Evolutionary conservation across 2,329 filamentous ascomycete genomes (phyloP), one percentile per base, ranked within the genome.

Genomic region (Colletotrichum endophyticum): DNA sequence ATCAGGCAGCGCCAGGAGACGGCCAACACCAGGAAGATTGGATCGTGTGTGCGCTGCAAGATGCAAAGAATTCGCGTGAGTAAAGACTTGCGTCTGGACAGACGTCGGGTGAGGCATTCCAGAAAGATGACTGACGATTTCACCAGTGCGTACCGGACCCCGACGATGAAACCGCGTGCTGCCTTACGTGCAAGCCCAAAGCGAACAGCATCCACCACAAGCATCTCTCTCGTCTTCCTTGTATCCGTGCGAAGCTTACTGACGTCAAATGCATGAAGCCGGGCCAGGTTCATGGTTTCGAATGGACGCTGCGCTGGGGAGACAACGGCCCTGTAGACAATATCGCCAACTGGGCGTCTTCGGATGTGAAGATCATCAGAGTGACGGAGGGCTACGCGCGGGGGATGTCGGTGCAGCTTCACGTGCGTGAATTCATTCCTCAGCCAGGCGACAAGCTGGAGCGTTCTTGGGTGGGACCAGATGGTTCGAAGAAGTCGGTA

Each of bases 1-100:
- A 84, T 86, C n/a, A 83, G 83, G 12, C 85, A 88, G 34, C 87
- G 90, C 28, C 86, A 90, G 76, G 85, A 88, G 78, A 92, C 91
- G 1, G 91, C 91, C 1, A 85, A 88, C 72, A 92, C 91, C 3
- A 86, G 91, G 75, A 89, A 88, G 70, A 89, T 91, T 22, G 91
- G 90, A 11, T 91, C 89, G 25, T 93, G 91, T 79, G 89, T 92
- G 74, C 86, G 91, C 61, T 93, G 91, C 78, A 87, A 90, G 66
- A 92, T 92, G 89, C 91, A 92, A 78, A 87, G 91, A 59, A 92
- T 92, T 79, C 87, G 91, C 66, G 91, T 92, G 82, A 87, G 90
- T 84, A 36, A 25, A 63, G 32, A 13, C 19, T 7, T 15, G 22
- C 19, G 28, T 34, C 30, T 16, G 6, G 22, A 25, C 30, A 27